A percentile compares a stretch with the other conserved stretches of the same genome.
phyloP scores from a whole-genome alignment of 805 yeast species.

The Candida boidinii region DNA sequence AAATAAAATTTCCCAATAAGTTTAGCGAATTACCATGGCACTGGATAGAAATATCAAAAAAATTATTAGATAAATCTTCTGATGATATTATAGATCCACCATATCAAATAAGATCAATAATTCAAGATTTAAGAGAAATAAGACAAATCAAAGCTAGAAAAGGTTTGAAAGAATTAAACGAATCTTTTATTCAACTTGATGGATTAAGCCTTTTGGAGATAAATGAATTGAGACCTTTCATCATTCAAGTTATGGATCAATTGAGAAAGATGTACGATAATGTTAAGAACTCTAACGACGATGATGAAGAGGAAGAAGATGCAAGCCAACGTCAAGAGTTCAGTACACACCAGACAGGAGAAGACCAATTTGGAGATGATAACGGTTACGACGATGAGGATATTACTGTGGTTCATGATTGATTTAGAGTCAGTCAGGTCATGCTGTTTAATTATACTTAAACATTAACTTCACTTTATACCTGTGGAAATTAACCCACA shows the following conservation, averaged over 20 bases:
- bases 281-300: conserved; percentile 3
- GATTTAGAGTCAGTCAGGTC: too few relatives aligned
- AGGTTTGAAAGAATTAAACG: conserved; percentile 74
- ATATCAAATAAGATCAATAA: conserved; percentile 55
- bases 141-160: conserved; percentile 72
- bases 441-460: too few relatives aligned
- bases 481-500: too few relatives aligned
- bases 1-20: conserved; percentile 42
- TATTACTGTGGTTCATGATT: too few relatives aligned
- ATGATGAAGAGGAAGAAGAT: conserved; percentile 2
- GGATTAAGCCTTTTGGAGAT: conserved; percentile 79
- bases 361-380: too few relatives aligned
- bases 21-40: conserved; percentile 76
- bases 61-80: conserved; percentile 55
- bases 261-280: conserved; percentile 46
- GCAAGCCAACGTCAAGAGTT: too few relatives aligned
- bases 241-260: conserved; percentile 72
- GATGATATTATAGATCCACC: conserved; percentile 76
- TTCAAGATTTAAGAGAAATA: conserved; percentile 82
- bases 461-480: too few relatives aligned
- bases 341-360: too few relatives aligned
- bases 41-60: conserved; percentile 79
- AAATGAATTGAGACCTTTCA: conserved; percentile 80
- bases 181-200: conserved; percentile 73
- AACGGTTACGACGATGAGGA: not conserved